Percentiles rank a stretch among this genome's conserved stretches.
These are phyloP conservation scores for Dittrichia graveolens DNA, from an alignment of 129 eudicot species.

Conservation along the genomic window DNA sequence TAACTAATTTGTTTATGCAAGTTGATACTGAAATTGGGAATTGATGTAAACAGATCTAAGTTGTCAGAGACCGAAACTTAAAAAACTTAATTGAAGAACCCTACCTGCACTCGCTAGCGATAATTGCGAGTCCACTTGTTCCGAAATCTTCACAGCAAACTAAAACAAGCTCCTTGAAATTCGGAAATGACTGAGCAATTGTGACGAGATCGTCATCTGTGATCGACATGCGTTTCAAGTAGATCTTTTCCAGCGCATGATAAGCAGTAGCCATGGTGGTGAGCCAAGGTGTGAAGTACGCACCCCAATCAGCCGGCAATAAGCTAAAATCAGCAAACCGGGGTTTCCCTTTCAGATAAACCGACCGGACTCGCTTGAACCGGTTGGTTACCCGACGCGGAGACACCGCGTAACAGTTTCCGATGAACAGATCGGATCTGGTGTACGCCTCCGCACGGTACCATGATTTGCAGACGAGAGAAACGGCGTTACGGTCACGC, in stretches of 20 bases:
- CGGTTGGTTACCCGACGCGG: constrained; percentile 52
- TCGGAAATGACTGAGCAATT: constrained; percentile 50
- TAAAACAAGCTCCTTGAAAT: constrained; percentile 60
- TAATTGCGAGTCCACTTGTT: constrained; percentile 64
- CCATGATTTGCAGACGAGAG: constrained; percentile 76
- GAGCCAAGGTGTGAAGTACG: constrained; percentile 63
- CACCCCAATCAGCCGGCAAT: constrained; percentile 75
- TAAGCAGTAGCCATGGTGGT: constrained; percentile 45
- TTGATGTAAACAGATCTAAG: constrained; percentile 32
- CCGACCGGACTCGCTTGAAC: constrained; percentile 49
- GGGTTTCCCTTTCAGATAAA: constrained; percentile 67
- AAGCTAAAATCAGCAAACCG: constrained; percentile 76
- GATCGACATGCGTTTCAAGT: constrained; percentile 64
- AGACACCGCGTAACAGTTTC: constrained; percentile 66
- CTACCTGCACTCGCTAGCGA: constrained; percentile 69
- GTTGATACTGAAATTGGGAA: background rate
- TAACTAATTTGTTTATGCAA: background rate
- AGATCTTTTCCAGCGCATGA: constrained; percentile 56
- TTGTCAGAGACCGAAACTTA: background rate
- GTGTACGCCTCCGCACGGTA: constrained; percentile 74
- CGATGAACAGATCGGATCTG: constrained; percentile 74
- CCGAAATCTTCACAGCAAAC: constrained; percentile 85
- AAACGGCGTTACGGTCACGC: constrained; percentile 66
- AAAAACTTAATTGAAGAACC: constrained; percentile 1
- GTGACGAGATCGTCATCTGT: constrained; percentile 65